Evolutionary conservation across 2,329 filamentous ascomycete species (phyloP), one percentile per base, ranked within the genome.

Genomic region (Colletotrichum godetiae): DNA sequence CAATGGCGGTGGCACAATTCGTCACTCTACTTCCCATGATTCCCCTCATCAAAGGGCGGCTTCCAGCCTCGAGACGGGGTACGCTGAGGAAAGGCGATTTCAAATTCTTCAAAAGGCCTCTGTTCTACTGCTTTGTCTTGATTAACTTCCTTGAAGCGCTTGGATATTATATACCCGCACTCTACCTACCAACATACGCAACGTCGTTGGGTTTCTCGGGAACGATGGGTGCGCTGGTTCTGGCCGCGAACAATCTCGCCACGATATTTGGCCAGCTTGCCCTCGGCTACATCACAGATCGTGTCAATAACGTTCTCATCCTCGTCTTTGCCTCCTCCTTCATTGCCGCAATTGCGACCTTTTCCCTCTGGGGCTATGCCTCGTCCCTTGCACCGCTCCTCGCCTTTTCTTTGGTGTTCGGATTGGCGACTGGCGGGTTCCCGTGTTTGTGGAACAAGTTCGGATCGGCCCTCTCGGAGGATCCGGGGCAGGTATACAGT

Each of bases 91-190:
- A 63, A 49, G 76, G 75, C 63, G 75, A 79, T 60, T 35, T 78
- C 4, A 31, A 67, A 0, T 80, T 80, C 37, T 66, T 79, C 15
- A 55, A 49, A 11, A 68, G 76, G 29, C 77, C 78, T 0, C 27
- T 78, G 0, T 80, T 80, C 35, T 80, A 73, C 67, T 71, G 76
- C 29, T 87, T 89, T 76, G 82, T 83, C 29, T 72, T 87, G 3
- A 86, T 86, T 3, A 90, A 87, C 56, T 78, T 88, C 6, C 78
- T 90, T 22, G 87, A 90, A 76, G 86, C 84, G 42, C 81, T 86
- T 27, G 89, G 87, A 0, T 90, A 89, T 75, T 88, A 88, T 61
- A 83, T 91, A n/a, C 89, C 89, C 1, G 83, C 86, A 2, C 85
- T 89, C 0, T 90, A 89, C 75, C 79, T 90, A 4, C 86, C 86